Conservation (phyloP, 345 rosid genomes). For the Citropsis articulata region DNA sequence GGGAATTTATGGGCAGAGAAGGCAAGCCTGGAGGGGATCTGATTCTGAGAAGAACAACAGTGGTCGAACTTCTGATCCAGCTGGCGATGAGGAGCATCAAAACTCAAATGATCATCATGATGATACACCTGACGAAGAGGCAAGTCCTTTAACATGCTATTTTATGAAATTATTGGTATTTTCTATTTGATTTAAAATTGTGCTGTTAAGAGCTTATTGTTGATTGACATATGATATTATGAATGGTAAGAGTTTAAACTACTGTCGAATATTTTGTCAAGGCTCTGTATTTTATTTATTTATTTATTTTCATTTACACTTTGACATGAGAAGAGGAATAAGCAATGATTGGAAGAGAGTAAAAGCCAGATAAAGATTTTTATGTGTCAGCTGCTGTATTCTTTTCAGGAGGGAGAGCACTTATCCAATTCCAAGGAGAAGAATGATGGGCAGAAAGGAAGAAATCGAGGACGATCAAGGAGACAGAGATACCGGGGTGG, state of each 20-base stretch:
- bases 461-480: constrained; percentile 50
- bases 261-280: neutral
- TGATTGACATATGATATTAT: neutral
- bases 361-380: neutral
- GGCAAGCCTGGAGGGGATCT: constrained; percentile 52
- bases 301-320: too few relatives aligned
- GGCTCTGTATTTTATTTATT: neutral
- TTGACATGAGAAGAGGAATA: neutral
- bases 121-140: constrained; percentile 63
- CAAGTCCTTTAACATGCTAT: constrained; percentile 17
- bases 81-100: constrained; percentile 49
- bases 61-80: constrained; percentile 40
- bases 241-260: neutral
- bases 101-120: constrained; percentile 48
- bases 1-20: constrained; percentile 64
- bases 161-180: neutral
- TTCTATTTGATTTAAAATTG: neutral
- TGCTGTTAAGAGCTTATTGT: neutral
- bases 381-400: neutral
- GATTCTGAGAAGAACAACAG: constrained; percentile 49
- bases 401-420: constrained; percentile 48
- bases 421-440: constrained; percentile 31
- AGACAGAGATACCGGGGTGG: constrained; percentile 50
- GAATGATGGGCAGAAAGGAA: constrained; percentile 51
- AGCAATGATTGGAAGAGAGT: neutral